A percentile compares a stretch with the other conserved stretches of the same genome.
Conservation (phyloP, 106 monocot species). For the Apostasia ramifera region DNA sequence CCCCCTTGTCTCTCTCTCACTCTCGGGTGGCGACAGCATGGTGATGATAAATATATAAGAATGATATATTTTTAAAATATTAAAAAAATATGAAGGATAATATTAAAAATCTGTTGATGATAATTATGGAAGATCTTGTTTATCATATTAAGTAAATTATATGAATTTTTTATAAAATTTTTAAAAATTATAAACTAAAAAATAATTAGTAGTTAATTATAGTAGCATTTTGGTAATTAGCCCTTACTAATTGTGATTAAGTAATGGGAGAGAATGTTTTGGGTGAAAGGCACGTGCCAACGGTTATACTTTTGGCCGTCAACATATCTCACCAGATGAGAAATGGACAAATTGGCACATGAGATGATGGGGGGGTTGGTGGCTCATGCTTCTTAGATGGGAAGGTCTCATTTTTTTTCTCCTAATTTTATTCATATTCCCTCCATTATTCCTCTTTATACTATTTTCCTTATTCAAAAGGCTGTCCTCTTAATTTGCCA, state of each 20-base stretch:
- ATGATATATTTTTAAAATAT: no score
- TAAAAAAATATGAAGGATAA: no score
- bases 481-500: neutral
- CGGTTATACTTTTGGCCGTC: constrained; percentile 6
- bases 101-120: no score
- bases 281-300: neutral
- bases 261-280: no score
- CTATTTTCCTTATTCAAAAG: neutral
- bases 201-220: no score
- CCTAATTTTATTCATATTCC: neutral
- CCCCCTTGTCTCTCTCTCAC: no score
- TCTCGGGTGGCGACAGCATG: no score
- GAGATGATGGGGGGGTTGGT: constrained; percentile 1
- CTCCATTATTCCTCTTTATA: neutral
- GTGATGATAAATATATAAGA: no score
- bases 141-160: no score
- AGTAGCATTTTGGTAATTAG: neutral
- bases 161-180: no score
- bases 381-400: neutral
- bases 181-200: no score
- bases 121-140: no score
- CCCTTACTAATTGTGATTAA: neutral
- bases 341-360: constrained; percentile 2
- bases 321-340: constrained; percentile 3
- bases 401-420: neutral